phyloP scores from a whole-genome alignment of 805 yeast species.

The Blastobotrys parvus region DNA sequence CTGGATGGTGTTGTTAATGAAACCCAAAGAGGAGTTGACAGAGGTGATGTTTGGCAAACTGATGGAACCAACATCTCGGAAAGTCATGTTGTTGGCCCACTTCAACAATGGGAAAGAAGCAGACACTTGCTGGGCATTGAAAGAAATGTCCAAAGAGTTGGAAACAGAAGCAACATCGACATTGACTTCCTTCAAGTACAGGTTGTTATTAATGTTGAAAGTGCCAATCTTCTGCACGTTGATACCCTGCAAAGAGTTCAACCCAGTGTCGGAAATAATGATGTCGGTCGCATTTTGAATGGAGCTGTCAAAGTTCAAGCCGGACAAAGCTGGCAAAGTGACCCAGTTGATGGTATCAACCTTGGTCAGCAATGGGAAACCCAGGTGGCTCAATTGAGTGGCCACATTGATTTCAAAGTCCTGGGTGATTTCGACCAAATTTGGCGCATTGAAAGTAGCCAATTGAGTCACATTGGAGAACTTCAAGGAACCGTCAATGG shows the following conservation, averaged over 20 bases:
- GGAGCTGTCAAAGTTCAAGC: constrained; percentile 59
- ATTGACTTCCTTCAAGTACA: constrained; percentile 53
- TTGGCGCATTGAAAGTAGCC: constrained; percentile 65
- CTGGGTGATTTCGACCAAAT: constrained; percentile 67
- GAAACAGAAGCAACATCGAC: constrained; percentile 68
- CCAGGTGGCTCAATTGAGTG: constrained; percentile 57
- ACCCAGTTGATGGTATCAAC: constrained; percentile 75
- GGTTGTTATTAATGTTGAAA: constrained; percentile 82
- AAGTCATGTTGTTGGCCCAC: constrained; percentile 83
- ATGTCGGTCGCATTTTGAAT: constrained; percentile 67
- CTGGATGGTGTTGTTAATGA: constrained; percentile 59
- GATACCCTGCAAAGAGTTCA: constrained; percentile 33
- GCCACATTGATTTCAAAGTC: constrained; percentile 52
- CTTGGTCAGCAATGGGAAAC: constrained; percentile 69
- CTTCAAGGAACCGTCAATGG: constrained; percentile 66
- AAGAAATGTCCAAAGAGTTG: constrained; percentile 67
- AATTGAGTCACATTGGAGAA: constrained; percentile 60
- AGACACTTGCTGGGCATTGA: constrained; percentile 75
- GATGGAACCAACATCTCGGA: constrained; percentile 71
- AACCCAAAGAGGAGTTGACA: constrained; percentile 76
- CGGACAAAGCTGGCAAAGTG: constrained; percentile 77
- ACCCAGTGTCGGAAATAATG: constrained; percentile 36
- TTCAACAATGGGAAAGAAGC: constrained; percentile 42
- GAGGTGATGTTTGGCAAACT: constrained; percentile 57
- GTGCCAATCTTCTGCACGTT: constrained; percentile 29